A percentile compares a stretch with the other conserved stretches of the same genome.
phyloP scores from a whole-genome alignment of 257 asterid species.

The Coffea eugenioides region DNA sequence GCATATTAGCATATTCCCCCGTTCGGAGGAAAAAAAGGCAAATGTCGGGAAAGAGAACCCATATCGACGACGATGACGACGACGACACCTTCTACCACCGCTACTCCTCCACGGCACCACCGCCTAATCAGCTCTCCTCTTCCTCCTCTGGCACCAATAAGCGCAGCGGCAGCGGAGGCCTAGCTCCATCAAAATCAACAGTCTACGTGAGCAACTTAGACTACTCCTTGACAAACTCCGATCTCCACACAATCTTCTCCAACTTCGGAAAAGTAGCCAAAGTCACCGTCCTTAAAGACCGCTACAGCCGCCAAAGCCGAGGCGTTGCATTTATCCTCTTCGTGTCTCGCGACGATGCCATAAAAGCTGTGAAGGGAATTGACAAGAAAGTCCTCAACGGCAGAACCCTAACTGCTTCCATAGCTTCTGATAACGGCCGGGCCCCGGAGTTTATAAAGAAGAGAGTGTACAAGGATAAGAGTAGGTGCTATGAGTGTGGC shows the following conservation, averaged over 20 bases:
- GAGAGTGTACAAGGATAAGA: slow-evolving; percentile 86
- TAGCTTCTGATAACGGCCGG: slow-evolving; percentile 91
- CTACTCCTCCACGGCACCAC: slow-evolving; percentile 52
- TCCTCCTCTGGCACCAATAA: slow-evolving; percentile 38
- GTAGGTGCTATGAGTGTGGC: slow-evolving; percentile 94
- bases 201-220: slow-evolving; percentile 90
- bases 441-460: slow-evolving; percentile 83
- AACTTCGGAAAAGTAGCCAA: slow-evolving; percentile 95
- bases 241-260: slow-evolving; percentile 90
- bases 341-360: slow-evolving; percentile 76
- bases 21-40: no score
- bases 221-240: slow-evolving; percentile 81
- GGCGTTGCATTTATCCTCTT: slow-evolving; percentile 90
- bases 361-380: slow-evolving; percentile 66
- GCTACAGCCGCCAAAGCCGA: slow-evolving; percentile 73
- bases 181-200: slow-evolving; percentile 94
- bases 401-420: slow-evolving; percentile 78
- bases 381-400: slow-evolving; percentile 72
- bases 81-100: slow-evolving; percentile 78
- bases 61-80: slow-evolving; percentile 52
- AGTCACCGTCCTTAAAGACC: slow-evolving; percentile 88
- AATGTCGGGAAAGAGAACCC: slow-evolving; percentile 50
- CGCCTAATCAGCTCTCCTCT: slow-evolving; percentile 29
- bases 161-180: slow-evolving; percentile 61
- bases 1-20: no score